These are phyloP conservation scores for Yarrowia yakushimensis DNA, from an alignment of 805 yeast species.

Conservation along the genomic window DNA sequence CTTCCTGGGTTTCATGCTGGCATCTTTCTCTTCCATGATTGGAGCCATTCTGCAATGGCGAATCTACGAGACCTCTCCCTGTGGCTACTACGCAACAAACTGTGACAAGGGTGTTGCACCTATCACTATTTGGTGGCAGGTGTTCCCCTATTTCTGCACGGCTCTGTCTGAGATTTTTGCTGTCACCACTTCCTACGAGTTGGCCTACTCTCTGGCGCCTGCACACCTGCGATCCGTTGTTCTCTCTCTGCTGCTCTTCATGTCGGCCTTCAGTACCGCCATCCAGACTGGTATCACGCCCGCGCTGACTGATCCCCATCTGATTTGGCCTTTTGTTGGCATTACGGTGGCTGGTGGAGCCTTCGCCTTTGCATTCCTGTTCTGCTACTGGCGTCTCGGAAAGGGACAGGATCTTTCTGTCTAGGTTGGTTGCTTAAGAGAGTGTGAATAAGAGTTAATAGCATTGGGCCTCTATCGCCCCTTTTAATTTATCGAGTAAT, in stretches of 20 bases:
- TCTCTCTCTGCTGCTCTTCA: conserved; percentile 41
- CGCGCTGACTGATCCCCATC: conserved; percentile 43
- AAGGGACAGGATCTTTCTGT: conserved; percentile 1
- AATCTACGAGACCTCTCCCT: conserved; percentile 49
- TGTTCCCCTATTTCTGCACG: conserved; percentile 41
- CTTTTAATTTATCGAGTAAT: too few species aligned
- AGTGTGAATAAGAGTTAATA: background rate
- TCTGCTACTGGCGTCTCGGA: conserved; percentile 4
- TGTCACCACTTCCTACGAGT: conserved; percentile 50
- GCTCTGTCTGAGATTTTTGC: conserved; percentile 56
- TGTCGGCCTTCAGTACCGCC: conserved; percentile 49
- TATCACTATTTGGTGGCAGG: conserved; percentile 39
- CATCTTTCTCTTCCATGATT: conserved; percentile 47
- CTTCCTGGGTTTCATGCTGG: conserved; percentile 47
- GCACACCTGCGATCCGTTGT: conserved; percentile 50
- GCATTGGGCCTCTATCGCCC: background rate
- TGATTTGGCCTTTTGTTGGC: conserved; percentile 46
- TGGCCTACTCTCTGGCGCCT: conserved; percentile 54
- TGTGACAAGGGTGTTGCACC: conserved; percentile 38
- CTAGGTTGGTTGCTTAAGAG: background rate
- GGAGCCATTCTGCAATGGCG: conserved; percentile 51
- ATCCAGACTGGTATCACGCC: conserved; percentile 44
- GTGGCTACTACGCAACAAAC: conserved; percentile 43
- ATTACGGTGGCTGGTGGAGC: conserved; percentile 41
- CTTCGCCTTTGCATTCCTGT: conserved; percentile 33